phyloP scores from a whole-genome alignment of 805 yeast genomes.

The Ogataea angusta region DNA sequence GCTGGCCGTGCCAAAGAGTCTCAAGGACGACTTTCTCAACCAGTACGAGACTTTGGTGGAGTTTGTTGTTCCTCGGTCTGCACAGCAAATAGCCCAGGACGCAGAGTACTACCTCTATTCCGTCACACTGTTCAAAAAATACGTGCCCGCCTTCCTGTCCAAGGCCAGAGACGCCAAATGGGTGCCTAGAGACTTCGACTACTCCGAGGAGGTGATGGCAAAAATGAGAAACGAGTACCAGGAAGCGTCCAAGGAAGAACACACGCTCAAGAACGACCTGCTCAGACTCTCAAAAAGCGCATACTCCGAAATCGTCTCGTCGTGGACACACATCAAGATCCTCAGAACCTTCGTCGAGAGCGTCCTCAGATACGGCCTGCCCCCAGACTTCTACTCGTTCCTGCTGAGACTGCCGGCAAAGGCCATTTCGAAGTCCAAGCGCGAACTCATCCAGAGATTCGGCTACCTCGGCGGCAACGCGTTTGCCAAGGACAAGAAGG shows the following conservation, averaged over 20 bases:
- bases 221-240: slow-evolving; percentile 76
- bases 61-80: slow-evolving; percentile 92
- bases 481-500: slow-evolving; percentile 62
- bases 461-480: slow-evolving; percentile 94
- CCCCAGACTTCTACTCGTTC: slow-evolving; percentile 75
- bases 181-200: slow-evolving; percentile 89
- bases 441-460: slow-evolving; percentile 67
- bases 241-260: slow-evolving; percentile 70
- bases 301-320: slow-evolving; percentile 77
- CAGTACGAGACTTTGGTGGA: slow-evolving; percentile 72
- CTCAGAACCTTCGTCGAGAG: slow-evolving; percentile 88
- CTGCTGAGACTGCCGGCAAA: slow-evolving; percentile 41
- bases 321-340: slow-evolving; percentile 89
- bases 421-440: slow-evolving; percentile 54
- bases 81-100: slow-evolving; percentile 66
- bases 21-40: slow-evolving; percentile 56
- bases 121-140: slow-evolving; percentile 84
- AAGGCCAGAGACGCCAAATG: slow-evolving; percentile 82
- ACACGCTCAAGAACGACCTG: slow-evolving; percentile 69
- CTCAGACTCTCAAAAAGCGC: slow-evolving; percentile 84
- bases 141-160: slow-evolving; percentile 60
- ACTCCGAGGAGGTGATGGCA: slow-evolving; percentile 72
- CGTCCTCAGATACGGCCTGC: slow-evolving; percentile 93
- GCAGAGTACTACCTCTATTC: slow-evolving; percentile 69
- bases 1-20: slow-evolving; percentile 78